A percentile compares a stretch with the other conserved stretches of the same genome.
Evolutionary conservation across 306 rosid genomes (phyloP).

Genomic region (Leucaena leucocephala): DNA sequence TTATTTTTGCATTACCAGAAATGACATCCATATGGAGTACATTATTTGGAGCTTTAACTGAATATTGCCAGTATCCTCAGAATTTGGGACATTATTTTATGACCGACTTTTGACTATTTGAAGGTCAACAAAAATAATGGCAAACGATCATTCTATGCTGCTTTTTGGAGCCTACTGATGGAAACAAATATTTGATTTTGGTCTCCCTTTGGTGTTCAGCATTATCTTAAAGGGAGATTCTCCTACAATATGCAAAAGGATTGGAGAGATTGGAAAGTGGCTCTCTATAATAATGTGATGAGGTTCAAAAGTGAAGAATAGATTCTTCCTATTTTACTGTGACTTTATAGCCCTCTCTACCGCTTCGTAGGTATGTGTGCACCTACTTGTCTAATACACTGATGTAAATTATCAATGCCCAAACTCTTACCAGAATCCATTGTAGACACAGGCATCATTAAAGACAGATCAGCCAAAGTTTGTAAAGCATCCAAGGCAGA

Average conservation of each 20-base stretch:
- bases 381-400: background rate
- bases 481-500: slow-evolving; percentile 78
- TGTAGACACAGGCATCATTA: slow-evolving; percentile 68
- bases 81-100: background rate
- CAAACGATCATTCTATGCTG: background rate
- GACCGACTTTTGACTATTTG: background rate
- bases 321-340: background rate
- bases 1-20: background rate
- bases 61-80: background rate
- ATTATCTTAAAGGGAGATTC: background rate
- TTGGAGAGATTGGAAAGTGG: slow-evolving; percentile 24
- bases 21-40: background rate
- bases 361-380: background rate
- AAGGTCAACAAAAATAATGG: background rate
- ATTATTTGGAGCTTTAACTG: background rate
- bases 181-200: background rate
- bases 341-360: background rate
- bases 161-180: background rate
- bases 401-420: slow-evolving; percentile 14
- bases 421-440: slow-evolving; percentile 68
- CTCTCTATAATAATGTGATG: background rate
- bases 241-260: background rate
- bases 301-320: background rate
- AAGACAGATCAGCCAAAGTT: slow-evolving; percentile 81
- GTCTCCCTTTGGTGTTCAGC: background rate